phyloP scores from a whole-genome alignment of 306 rosid genomes.

The Comarum palustre region DNA sequence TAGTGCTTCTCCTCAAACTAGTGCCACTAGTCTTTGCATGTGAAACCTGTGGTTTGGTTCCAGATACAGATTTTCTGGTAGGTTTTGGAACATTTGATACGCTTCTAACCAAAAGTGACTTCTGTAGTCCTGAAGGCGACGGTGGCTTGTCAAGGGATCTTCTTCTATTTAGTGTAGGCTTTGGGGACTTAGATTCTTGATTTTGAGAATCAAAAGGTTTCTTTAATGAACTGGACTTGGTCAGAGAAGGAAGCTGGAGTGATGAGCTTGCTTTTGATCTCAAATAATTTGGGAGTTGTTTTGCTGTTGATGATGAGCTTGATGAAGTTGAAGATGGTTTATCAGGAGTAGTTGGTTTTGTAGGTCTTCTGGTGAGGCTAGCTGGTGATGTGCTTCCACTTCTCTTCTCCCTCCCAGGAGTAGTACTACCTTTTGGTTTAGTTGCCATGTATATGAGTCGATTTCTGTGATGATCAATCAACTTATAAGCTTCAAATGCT shows the following conservation, averaged over 20 bases:
- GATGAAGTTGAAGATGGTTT: conserved; percentile 25
- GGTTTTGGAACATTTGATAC: conserved; percentile 14
- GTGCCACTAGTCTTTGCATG: conserved; percentile 9
- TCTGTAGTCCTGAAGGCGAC: conserved; percentile 46
- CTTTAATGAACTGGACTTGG: conserved; percentile 18
- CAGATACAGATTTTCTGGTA: conserved; percentile 12
- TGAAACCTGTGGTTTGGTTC: conserved; percentile 18
- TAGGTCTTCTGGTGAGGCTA: conserved; percentile 32
- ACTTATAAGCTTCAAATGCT: background rate
- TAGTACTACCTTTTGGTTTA: conserved; percentile 39
- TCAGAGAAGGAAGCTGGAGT: conserved; percentile 28
- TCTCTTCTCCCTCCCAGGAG: conserved; percentile 56
- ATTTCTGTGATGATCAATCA: background rate
- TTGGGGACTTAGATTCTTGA: conserved; percentile 15
- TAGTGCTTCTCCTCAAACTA: conserved; percentile 28
- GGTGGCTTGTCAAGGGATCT: conserved; percentile 81
- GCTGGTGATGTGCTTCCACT: conserved; percentile 18
- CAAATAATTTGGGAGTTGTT: conserved; percentile 61
- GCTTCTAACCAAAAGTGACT: conserved; percentile 29
- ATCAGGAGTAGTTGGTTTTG: conserved; percentile 25
- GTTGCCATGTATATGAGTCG: conserved; percentile 53
- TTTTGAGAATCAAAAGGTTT: conserved; percentile 25
- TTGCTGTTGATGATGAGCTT: conserved; percentile 30
- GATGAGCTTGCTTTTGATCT: conserved; percentile 57
- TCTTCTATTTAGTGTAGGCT: conserved; percentile 48